phyloP scores from a whole-genome alignment of 805 yeast species.

The Candida hispaniensis region DNA sequence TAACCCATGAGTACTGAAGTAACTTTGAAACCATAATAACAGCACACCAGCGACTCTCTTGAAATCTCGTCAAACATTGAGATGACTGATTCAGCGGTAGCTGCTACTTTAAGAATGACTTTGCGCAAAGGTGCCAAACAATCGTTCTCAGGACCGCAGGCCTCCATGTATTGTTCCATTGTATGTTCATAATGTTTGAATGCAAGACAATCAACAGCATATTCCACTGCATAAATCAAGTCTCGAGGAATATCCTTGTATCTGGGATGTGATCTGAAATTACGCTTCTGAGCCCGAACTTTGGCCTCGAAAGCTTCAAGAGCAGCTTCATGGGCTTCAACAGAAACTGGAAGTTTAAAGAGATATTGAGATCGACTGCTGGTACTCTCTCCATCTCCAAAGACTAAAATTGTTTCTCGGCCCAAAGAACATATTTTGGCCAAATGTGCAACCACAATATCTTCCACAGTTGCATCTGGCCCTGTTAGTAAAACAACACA shows the following conservation, averaged over 20 bases:
- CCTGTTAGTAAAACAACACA: slow-evolving; percentile 10
- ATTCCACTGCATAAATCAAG: slow-evolving; percentile 10
- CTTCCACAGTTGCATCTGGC: slow-evolving; percentile 11
- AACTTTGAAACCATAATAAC: slow-evolving; percentile 9
- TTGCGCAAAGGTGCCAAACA: neutral
- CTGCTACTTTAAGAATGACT: slow-evolving; percentile 1
- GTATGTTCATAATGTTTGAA: slow-evolving; percentile 9
- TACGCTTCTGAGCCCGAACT: slow-evolving; percentile 1
- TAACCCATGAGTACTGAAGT: slow-evolving; percentile 11
- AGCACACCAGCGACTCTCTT: slow-evolving; percentile 5
- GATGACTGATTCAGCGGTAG: slow-evolving; percentile 2
- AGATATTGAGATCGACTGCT: slow-evolving; percentile 7
- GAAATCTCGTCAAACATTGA: slow-evolving; percentile 4
- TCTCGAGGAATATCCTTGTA: slow-evolving; percentile 3
- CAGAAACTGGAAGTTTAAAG: slow-evolving; percentile 4
- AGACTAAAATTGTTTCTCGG: neutral
- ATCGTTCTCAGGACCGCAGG: neutral
- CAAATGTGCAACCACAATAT: slow-evolving; percentile 5
- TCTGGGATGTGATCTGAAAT: slow-evolving; percentile 11
- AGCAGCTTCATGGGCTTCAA: slow-evolving; percentile 2
- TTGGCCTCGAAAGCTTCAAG: slow-evolving; percentile 5
- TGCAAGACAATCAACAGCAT: slow-evolving; percentile 4
- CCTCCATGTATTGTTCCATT: neutral
- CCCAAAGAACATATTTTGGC: slow-evolving; percentile 5
- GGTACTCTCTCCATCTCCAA: slow-evolving; percentile 11